These are phyloP conservation scores for Tephrocybe sp. DNA, from an alignment of 768 basidiomycete species.

Conservation along the genomic window DNA sequence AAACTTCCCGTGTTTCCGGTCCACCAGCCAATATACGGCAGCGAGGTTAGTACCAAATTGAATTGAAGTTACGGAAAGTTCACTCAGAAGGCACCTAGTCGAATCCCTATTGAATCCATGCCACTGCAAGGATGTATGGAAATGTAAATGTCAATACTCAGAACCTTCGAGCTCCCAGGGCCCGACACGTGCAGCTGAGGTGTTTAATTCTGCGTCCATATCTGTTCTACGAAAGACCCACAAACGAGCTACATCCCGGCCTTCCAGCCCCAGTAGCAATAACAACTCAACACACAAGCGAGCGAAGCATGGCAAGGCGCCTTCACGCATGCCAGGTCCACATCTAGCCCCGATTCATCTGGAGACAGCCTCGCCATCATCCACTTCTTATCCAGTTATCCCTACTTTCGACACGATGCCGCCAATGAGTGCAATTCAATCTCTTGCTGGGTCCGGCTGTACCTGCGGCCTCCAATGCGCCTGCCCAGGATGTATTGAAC, in stretches of 20 bases:
- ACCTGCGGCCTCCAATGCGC: slow-evolving; percentile 67
- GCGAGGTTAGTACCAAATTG: slow-evolving; percentile 35
- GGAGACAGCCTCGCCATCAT: slow-evolving; percentile 22
- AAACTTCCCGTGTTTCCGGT: slow-evolving; percentile 22
- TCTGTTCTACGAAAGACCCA: slow-evolving; percentile 8
- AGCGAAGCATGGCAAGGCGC: slow-evolving; percentile 21
- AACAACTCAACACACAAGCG: slow-evolving; percentile 27
- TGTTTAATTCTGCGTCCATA: slow-evolving; percentile 22
- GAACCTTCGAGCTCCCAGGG: slow-evolving; percentile 4
- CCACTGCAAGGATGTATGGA: slow-evolving; percentile 51
- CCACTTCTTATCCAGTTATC: slow-evolving; percentile 20
- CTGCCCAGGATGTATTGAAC: slow-evolving; percentile 73
- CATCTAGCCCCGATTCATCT: slow-evolving; percentile 50
- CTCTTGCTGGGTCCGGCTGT: slow-evolving; percentile 66
- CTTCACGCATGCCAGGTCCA: slow-evolving; percentile 25
- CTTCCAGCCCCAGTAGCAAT: slow-evolving; percentile 25
- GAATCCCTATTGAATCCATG: slow-evolving; percentile 64
- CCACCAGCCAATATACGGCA: slow-evolving; percentile 43
- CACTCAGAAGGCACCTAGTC: slow-evolving; percentile 35
- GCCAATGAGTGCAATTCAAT: slow-evolving; percentile 53
- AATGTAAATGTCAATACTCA: slow-evolving; percentile 45
- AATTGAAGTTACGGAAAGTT: slow-evolving; percentile 9
- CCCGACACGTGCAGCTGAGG: slow-evolving; percentile 27
- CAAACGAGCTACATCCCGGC: slow-evolving; percentile 25
- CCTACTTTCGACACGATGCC: slow-evolving; percentile 59